A percentile compares a stretch with the other conserved stretches of the same genome.
phyloP scores from a whole-genome alignment of 805 yeast genomes.

The Candida orba region DNA sequence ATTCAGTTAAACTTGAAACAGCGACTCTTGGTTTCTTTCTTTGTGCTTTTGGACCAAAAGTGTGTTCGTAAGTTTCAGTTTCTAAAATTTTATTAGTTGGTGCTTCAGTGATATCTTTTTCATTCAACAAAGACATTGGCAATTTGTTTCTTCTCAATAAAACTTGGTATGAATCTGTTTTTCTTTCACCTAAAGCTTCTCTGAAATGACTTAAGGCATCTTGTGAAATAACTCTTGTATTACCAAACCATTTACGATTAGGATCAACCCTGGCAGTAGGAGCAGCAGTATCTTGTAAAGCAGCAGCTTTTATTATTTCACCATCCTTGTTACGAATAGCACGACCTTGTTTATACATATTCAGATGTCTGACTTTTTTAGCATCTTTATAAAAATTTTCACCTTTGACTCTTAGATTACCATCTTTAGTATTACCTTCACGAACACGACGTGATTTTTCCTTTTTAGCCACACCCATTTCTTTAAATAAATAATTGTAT shows the following conservation, averaged over 20 bases:
- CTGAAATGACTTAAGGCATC: constrained; percentile 93
- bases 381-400: constrained; percentile 96
- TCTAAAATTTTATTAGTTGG: constrained; percentile 80
- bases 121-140: constrained; percentile 93
- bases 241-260: constrained; percentile 95
- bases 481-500: background rate
- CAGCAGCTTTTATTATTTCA: constrained; percentile 81
- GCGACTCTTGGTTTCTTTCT: constrained; percentile 84
- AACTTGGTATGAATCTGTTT: constrained; percentile 79
- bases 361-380: constrained; percentile 79
- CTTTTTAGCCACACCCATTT: constrained; percentile 90
- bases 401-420: constrained; percentile 90
- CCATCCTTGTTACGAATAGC: constrained; percentile 85
- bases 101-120: constrained; percentile 66
- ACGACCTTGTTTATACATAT: constrained; percentile 89
- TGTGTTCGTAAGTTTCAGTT: constrained; percentile 71
- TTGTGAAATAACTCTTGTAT: constrained; percentile 94
- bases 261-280: constrained; percentile 95
- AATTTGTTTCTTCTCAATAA: constrained; percentile 81
- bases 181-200: constrained; percentile 84
- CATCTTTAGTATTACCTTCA: constrained; percentile 76
- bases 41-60: constrained; percentile 95
- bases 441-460: constrained; percentile 83
- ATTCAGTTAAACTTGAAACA: constrained; percentile 71
- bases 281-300: constrained; percentile 75